Evolutionary conservation across 306 rosid genomes (phyloP), one percentile per base, ranked within the genome.

Genomic region (Boehmeria nivea): DNA sequence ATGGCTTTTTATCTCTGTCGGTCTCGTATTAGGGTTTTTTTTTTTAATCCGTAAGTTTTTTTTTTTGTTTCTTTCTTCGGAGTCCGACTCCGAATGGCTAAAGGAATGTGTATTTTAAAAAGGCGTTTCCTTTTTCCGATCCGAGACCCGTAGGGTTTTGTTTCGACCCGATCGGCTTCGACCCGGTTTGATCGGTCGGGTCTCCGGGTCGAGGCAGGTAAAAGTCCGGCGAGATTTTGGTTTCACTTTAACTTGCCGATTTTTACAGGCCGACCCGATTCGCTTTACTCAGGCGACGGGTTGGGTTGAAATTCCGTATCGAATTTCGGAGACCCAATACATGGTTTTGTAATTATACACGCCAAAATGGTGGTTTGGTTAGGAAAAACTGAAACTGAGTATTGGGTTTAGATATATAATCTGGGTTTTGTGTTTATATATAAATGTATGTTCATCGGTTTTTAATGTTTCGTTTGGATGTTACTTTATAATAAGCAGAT

Each of bases 101-200:
- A n/a, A n/a, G 54, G 25, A 37, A 19, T 16, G 42, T 21, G 23
- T 43, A 49, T 25, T 21, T 23, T 22, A 23, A 14, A 50, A 50
- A 6, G 17, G 21, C 43, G 19, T 24, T 28, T 19, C 7, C 14
- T 61, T 61, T 24, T 63, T 63, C 56, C 66, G 70, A 76, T 67
- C 74, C 75, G 64, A 65, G 54, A 72, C 68, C 73, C 69, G 39
- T 44, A 8, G 43, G 52, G 65, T 61, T 49, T n/a, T 46, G 37
- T 37, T 48, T 56, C 59, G 60, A 77, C 76, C 79, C 76, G 83
- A 20, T 40, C 64, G 61, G 50, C 20, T 36, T 21, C 28, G 65
- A 59, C 64, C 36, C 67, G 57, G 3, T 48, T 61, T 26, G 62
- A 38, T 48, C 62, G 65, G 73, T 44, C 63, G 58, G 72, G 69